Evolutionary conservation across 2,329 filamentous ascomycete species (phyloP).

Genomic region (Hypoxylon sp.): DNA sequence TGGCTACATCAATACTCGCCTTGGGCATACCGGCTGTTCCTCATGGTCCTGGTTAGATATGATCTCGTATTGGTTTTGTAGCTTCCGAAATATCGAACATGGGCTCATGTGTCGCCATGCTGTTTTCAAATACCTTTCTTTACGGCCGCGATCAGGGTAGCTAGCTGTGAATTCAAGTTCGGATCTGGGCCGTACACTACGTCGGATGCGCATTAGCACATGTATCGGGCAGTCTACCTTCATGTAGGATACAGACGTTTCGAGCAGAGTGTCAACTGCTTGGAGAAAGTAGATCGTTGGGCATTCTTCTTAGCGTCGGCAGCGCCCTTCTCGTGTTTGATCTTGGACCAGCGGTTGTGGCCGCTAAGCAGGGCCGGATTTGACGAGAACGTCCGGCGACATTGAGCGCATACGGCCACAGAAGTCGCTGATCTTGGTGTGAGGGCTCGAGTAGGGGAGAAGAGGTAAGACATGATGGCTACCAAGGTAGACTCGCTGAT

Average conservation of each 20-base stretch:
- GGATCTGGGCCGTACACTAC: slow-evolving; percentile 79
- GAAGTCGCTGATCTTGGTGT: slow-evolving; percentile 19
- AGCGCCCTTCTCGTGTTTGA: slow-evolving; percentile 91
- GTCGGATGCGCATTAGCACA: slow-evolving; percentile 10
- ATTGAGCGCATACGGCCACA: slow-evolving; percentile 54
- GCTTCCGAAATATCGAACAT: slow-evolving; percentile 26
- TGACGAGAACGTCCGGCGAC: slow-evolving; percentile 58
- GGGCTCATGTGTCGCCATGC: not conserved
- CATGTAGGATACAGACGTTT: slow-evolving; percentile 63
- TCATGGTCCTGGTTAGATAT: slow-evolving; percentile 16
- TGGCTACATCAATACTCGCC: slow-evolving; percentile 80
- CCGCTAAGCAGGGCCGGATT: slow-evolving; percentile 64
- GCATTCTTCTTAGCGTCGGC: slow-evolving; percentile 82
- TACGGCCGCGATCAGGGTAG: slow-evolving; percentile 74
- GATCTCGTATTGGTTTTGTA: slow-evolving; percentile 11
- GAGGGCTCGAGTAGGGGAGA: slow-evolving; percentile 20
- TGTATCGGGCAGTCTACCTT: slow-evolving; percentile 5
- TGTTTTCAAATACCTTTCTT: slow-evolving; percentile 69
- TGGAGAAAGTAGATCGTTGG: slow-evolving; percentile 71
- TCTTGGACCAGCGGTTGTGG: slow-evolving; percentile 95
- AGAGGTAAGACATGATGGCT: slow-evolving; percentile 33
- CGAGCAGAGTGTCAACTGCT: slow-evolving; percentile 77
- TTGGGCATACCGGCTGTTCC: slow-evolving; percentile 78
- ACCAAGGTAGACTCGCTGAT: not conserved
- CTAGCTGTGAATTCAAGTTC: slow-evolving; percentile 77